Base-by-base conservation (phyloP, 2,329 filamentous ascomycete species). In the Rhytidhysteron rufulum region DNA sequence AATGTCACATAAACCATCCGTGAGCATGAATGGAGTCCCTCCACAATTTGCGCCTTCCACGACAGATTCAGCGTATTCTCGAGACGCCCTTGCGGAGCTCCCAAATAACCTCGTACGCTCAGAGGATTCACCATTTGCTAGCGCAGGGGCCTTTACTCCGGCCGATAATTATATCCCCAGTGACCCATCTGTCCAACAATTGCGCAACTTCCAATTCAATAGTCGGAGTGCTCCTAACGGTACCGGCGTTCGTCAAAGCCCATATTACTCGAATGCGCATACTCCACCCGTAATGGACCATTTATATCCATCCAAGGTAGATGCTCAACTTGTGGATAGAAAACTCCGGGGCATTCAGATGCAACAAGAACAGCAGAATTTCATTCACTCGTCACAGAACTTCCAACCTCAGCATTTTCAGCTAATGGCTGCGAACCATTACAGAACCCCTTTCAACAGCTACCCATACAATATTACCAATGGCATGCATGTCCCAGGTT, bases 311-410 rank as follows among this genome's bases (percentile, higher is more conserved):
- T 68, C 70, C 25, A 65, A 58, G 24, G 68, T 62, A 13, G 73
- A 73, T 47, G 55, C 66, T 19, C 67, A 62, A 2, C 55, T 70
- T 16, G 56, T 77, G 20, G 73, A 78, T 40, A 70, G 70, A 41
- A 74, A 73, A 44, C 54, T 78, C 16, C 65, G 69, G 13, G 69
- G 68, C 15, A 63, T 73, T 36, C 70, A 76, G 44, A 68, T 66
- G 10, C 64, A 67, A 40, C 62, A 66, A 36, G 52, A 63, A 31
- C 60, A 59, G 22, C 53, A 64, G n/a, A 62, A 61, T 42, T 63
- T 50, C 31, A 49, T 54, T n/a, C 49, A 54, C 42, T 42, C n/a
- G n/a, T n/a, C n/a, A n/a, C n/a, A n/a, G n/a, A n/a, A n/a, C n/a
- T n/a, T n/a, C n/a, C n/a, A n/a, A n/a, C n/a, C n/a, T n/a, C n/a